Percentiles rank a stretch among this genome's conserved stretches.
Conservation (phyloP, 345 rosid genomes). For the Lenwebbia sp. region DNA sequence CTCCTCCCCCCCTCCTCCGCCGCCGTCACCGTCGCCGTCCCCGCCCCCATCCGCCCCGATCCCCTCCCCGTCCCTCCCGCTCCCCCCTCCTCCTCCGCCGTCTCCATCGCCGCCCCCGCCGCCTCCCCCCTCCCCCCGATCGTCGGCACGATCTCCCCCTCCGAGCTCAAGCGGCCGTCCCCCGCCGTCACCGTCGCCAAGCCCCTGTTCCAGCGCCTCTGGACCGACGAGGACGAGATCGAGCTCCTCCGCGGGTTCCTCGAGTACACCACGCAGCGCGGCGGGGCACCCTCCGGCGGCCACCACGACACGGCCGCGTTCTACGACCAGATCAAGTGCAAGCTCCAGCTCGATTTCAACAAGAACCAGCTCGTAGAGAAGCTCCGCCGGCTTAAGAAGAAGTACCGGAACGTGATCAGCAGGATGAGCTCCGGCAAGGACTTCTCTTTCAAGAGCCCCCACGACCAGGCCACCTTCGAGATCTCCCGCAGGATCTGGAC, state of each 20-base stretch:
- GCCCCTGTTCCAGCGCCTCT: constrained; percentile 76
- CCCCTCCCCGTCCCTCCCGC: constrained; percentile 6
- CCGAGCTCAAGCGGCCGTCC: constrained; percentile 1
- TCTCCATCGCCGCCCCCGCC: constrained; percentile 10
- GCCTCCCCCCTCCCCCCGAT: constrained; percentile 10
- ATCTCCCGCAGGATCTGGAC: constrained; percentile 96
- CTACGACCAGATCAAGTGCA: constrained; percentile 88
- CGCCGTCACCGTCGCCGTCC: constrained; percentile 23
- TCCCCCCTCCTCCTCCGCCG: background rate
- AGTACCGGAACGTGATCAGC: constrained; percentile 63
- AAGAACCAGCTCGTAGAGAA: constrained; percentile 98
- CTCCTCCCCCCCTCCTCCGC: constrained; percentile 26
- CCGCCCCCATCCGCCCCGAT: background rate
- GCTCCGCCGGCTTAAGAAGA: constrained; percentile 85
- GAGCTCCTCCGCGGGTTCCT: constrained; percentile 89
- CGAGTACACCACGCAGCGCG: constrained; percentile 55
- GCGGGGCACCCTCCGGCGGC: constrained; percentile 7
- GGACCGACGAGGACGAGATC: constrained; percentile 99
- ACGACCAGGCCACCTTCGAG: constrained; percentile 91
- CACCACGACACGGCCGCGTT: constrained; percentile 86
- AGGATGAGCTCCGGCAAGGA: constrained; percentile 86
- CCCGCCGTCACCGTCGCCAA: constrained; percentile 16
- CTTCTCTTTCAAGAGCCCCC: constrained; percentile 71
- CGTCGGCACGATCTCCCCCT: constrained; percentile 15
- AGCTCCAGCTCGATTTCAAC: constrained; percentile 92